Conservation (phyloP, 768 basidiomycete species). For the Solioccasus polychromus region DNA sequence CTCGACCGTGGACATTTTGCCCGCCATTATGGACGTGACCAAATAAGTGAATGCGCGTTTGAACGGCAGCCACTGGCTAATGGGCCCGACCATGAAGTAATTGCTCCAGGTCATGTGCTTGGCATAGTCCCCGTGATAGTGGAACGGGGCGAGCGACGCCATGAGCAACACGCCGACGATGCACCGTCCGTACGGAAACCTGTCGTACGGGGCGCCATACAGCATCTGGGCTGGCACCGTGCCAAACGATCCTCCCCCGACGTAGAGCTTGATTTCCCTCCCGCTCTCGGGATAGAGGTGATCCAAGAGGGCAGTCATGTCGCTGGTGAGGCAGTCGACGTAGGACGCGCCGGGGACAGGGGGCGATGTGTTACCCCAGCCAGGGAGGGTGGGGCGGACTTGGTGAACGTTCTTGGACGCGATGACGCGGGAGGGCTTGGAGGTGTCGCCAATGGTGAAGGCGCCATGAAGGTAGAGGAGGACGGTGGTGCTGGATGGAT, state of each 20-base stretch:
- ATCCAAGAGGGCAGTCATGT: slow-evolving; percentile 45
- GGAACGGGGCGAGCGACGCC: slow-evolving; percentile 46
- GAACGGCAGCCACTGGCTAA: slow-evolving; percentile 41
- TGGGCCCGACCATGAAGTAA: slow-evolving; percentile 48
- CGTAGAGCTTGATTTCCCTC: slow-evolving; percentile 42
- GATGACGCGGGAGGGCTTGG: slow-evolving; percentile 33
- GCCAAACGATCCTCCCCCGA: slow-evolving; percentile 55
- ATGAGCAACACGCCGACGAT: slow-evolving; percentile 48
- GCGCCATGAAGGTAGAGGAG: slow-evolving; percentile 57
- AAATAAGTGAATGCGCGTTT: slow-evolving; percentile 32
- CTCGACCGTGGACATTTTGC: slow-evolving; percentile 37
- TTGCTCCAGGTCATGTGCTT: slow-evolving; percentile 44
- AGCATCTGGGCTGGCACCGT: slow-evolving; percentile 54
- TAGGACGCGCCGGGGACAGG: slow-evolving; percentile 34
- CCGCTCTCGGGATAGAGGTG: slow-evolving; percentile 46
- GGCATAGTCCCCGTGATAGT: slow-evolving; percentile 43
- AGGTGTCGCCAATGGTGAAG: slow-evolving; percentile 48
- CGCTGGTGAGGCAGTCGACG: slow-evolving; percentile 39
- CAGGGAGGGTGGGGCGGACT: slow-evolving; percentile 53
- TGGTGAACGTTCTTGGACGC: slow-evolving; percentile 41
- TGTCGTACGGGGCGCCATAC: slow-evolving; percentile 48
- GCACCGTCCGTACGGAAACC: slow-evolving; percentile 47
- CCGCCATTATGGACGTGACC: slow-evolving; percentile 29
- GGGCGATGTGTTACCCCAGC: slow-evolving; percentile 56
- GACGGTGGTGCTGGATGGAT: slow-evolving; percentile 45